Conservation (phyloP, 257 asterid species). For the Plantago major region DNA sequence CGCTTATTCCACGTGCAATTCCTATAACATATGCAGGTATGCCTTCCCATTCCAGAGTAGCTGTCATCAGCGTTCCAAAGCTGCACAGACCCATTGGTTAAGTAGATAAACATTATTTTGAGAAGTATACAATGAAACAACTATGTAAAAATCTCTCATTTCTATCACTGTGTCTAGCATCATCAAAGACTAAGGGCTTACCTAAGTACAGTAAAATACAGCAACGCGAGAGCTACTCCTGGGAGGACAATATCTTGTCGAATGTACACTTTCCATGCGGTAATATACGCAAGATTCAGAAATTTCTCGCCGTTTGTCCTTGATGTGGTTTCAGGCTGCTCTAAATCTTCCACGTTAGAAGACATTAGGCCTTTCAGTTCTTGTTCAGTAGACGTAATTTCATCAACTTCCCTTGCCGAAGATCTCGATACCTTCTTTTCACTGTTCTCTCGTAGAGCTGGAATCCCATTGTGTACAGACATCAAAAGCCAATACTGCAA, state of each 20-base stretch:
- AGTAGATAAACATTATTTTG: background rate
- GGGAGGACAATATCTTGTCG: slow-evolving; percentile 72
- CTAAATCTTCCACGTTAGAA: slow-evolving; percentile 17
- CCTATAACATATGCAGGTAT: slow-evolving; percentile 81
- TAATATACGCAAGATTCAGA: slow-evolving; percentile 39
- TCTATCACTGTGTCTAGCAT: too few relatives aligned
- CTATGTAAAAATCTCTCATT: too few relatives aligned
- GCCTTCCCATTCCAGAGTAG: slow-evolving; percentile 85
- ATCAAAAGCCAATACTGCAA: slow-evolving; percentile 73
- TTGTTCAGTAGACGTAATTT: slow-evolving; percentile 20
- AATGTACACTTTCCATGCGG: slow-evolving; percentile 72
- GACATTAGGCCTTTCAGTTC: slow-evolving; percentile 24
- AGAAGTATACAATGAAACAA: too few relatives aligned
- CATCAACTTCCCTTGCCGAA: slow-evolving; percentile 19
- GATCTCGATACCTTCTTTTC: slow-evolving; percentile 35
- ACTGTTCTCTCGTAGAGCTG: slow-evolving; percentile 46
- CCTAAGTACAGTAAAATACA: slow-evolving; percentile 82
- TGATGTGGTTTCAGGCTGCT: slow-evolving; percentile 24
- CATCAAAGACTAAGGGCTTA: slow-evolving; percentile 13
- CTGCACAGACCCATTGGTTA: slow-evolving; percentile 30
- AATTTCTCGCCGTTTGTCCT: slow-evolving; percentile 21
- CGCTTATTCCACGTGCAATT: slow-evolving; percentile 78
- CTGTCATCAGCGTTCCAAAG: slow-evolving; percentile 94
- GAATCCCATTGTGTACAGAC: slow-evolving; percentile 69
- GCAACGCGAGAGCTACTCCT: slow-evolving; percentile 74